Evolutionary conservation across 192 early-diverging fungal genomes (phyloP).

Genomic region (Bifiguratus adelaidae): DNA sequence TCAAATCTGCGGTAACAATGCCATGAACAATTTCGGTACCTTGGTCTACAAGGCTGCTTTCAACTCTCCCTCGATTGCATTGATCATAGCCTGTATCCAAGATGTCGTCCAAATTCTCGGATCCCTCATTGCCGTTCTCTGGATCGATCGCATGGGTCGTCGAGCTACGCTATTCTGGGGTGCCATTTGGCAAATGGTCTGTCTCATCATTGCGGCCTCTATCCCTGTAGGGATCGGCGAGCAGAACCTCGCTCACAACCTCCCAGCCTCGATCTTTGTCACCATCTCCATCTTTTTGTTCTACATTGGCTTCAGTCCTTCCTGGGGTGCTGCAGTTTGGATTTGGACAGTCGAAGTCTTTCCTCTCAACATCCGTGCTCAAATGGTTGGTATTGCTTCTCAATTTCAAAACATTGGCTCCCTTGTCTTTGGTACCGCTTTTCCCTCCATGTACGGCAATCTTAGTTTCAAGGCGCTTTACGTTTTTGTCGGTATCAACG

Average conservation of each 20-base stretch:
- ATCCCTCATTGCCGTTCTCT: conserved; percentile 69
- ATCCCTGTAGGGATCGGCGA: conserved; percentile 23
- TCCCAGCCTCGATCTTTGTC: conserved; percentile 19
- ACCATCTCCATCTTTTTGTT: conserved; percentile 52
- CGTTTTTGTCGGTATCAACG: conserved; percentile 55
- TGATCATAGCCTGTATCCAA: conserved; percentile 47
- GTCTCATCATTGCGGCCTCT: conserved; percentile 41
- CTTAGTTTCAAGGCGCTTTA: conserved; percentile 35
- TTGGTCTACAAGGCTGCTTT: conserved; percentile 34
- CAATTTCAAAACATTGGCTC: conserved; percentile 68
- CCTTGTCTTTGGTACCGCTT: conserved; percentile 41
- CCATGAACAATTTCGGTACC: conserved; percentile 52
- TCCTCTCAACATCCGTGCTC: conserved; percentile 58
- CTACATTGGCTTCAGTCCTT: conserved; percentile 50
- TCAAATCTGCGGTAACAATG: conserved; percentile 60
- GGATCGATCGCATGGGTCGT: conserved; percentile 67
- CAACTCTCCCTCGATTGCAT: conserved; percentile 19
- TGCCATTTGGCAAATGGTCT: conserved; percentile 40
- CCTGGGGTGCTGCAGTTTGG: conserved; percentile 78
- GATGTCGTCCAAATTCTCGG: conserved; percentile 65
- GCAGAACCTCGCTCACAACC: conserved; percentile 2
- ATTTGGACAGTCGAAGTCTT: conserved; percentile 70
- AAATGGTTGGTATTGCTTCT: conserved; percentile 53
- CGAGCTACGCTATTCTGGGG: conserved; percentile 60
- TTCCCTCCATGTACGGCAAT: conserved; percentile 41